Conservation (phyloP, 2,329 filamentous ascomycete species). For the Diaporthe humulicola region DNA sequence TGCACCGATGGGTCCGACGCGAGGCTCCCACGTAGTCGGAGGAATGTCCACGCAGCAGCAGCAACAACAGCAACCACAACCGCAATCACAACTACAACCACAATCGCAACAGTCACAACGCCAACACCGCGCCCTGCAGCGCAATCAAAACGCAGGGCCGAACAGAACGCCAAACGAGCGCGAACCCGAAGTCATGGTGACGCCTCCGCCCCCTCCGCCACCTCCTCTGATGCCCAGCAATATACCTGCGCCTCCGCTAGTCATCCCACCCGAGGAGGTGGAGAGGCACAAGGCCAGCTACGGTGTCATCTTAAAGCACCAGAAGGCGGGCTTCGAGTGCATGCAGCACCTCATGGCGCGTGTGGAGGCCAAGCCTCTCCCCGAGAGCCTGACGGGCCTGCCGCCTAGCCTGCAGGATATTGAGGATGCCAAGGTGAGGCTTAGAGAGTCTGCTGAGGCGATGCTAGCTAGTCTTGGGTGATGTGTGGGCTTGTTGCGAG, state of each 20-base stretch:
- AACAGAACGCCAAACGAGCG: background rate
- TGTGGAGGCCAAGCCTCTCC: background rate
- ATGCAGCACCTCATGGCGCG: constrained; percentile 29
- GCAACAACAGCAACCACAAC: background rate
- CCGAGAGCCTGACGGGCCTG: constrained; percentile 33
- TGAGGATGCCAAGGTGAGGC: constrained; percentile 19
- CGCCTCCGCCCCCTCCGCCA: background rate
- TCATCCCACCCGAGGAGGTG: constrained; percentile 26
- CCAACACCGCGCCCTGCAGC: background rate
- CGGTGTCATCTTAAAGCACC: background rate
- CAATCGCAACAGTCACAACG: background rate
- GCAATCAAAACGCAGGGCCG: background rate
- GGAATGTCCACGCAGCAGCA: background rate
- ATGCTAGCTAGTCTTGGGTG: constrained; percentile 4
- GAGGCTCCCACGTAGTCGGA: background rate
- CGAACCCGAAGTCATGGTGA: background rate
- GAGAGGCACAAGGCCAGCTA: constrained; percentile 4
- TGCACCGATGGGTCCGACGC: background rate
- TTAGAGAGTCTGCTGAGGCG: constrained; percentile 29
- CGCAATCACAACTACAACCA: background rate
- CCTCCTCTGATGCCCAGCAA: constrained; percentile 1
- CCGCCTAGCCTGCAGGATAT: constrained; percentile 35
- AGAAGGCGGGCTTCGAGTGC: constrained; percentile 26
- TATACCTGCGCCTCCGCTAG: constrained; percentile 21
- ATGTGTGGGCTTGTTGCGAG: too few species aligned